Evolutionary conservation across 257 asterid species (phyloP).

Genomic region (Jasminum sambac): DNA sequence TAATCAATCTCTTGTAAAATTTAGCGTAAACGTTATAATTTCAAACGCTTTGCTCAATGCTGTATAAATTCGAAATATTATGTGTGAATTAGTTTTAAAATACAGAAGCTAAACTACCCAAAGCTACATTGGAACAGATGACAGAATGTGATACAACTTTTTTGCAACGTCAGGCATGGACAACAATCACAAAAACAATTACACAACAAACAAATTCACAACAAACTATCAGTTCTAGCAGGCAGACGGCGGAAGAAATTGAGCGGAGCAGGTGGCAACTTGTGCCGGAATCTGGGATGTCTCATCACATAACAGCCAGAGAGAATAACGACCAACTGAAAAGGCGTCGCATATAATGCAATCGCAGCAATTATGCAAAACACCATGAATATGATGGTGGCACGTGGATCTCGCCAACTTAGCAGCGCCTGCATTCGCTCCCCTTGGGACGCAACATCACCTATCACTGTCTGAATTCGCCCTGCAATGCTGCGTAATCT

Average conservation of each 20-base stretch:
- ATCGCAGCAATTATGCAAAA: constrained; percentile 63
- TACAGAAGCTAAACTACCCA: no score
- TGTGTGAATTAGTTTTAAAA: no score
- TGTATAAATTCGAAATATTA: not conserved
- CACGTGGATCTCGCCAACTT: constrained; percentile 95
- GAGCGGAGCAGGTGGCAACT: constrained; percentile 64
- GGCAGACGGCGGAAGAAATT: constrained; percentile 89
- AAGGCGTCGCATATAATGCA: constrained; percentile 56
- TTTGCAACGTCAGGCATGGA: no score
- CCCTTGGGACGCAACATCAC: constrained; percentile 85
- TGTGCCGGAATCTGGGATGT: constrained; percentile 78
- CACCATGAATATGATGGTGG: constrained; percentile 64
- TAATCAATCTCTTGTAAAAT: not conserved
- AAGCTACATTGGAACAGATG: no score
- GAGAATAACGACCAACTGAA: constrained; percentile 48
- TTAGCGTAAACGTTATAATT: not conserved
- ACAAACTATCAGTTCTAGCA: constrained; percentile 79
- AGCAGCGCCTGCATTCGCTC: constrained; percentile 82
- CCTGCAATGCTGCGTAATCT: constrained; percentile 81
- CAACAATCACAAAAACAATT: no score
- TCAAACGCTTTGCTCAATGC: not conserved
- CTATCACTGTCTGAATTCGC: constrained; percentile 72
- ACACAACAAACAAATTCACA: constrained; percentile 34
- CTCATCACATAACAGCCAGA: constrained; percentile 69
- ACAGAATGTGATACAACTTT: no score